Percentiles rank a stretch among this genome's conserved stretches.
Evolutionary conservation across 306 rosid species (phyloP).

Genomic region (Prunus fruticosa): DNA sequence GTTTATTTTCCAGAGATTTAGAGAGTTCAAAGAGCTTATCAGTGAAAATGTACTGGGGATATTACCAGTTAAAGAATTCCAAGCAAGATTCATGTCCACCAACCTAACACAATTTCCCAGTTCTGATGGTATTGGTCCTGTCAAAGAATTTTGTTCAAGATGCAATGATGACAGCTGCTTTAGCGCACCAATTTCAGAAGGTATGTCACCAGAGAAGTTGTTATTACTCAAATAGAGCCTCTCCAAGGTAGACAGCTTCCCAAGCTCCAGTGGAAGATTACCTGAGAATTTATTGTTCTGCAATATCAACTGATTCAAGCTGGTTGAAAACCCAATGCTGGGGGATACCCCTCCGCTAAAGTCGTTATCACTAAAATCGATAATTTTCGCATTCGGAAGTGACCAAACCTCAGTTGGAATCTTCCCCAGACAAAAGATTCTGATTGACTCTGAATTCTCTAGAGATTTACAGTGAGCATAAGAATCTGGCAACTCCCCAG

Average conservation of each 20-base stretch:
- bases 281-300: constrained; percentile 71
- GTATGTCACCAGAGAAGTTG: constrained; percentile 65
- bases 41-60: constrained; percentile 66
- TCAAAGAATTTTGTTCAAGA: constrained; percentile 62
- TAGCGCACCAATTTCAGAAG: constrained; percentile 62
- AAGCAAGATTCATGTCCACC: constrained; percentile 79
- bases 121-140: constrained; percentile 67
- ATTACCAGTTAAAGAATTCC: constrained; percentile 60
- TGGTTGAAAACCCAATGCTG: constrained; percentile 54
- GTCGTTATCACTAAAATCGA: constrained; percentile 75
- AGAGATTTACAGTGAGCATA: constrained; percentile 70
- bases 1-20: constrained; percentile 63
- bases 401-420: constrained; percentile 74
- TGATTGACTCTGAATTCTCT: constrained; percentile 58
- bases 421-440: constrained; percentile 62
- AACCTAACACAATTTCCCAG: constrained; percentile 63
- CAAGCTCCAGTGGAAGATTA: constrained; percentile 67
- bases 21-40: constrained; percentile 73
- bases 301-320: constrained; percentile 62
- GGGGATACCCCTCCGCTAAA: constrained; percentile 62
- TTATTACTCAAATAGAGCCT: constrained; percentile 68
- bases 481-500: constrained; percentile 69
- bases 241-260: constrained; percentile 66
- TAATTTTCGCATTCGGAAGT: constrained; percentile 62
- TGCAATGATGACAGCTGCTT: constrained; percentile 75